Conservation (phyloP, 306 rosid genomes). For the Fragaria vesca region DNA sequence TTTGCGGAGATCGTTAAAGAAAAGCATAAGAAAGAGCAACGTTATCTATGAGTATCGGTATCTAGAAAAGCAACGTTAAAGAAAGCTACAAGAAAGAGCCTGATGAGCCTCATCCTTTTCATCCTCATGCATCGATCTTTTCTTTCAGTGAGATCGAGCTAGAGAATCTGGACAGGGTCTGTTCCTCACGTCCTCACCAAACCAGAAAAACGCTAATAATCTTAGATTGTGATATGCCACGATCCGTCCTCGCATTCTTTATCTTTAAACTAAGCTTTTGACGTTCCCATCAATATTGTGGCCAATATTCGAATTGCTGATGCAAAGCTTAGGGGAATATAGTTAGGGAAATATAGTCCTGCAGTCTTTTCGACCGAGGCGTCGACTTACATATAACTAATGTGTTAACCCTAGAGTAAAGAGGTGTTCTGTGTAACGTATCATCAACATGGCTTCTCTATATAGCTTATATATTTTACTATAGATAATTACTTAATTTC, state of each 20-base stretch:
- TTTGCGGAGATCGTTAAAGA: not conserved
- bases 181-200: constrained; percentile 36
- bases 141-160: not conserved
- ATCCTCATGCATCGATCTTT: not conserved
- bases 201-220: not conserved
- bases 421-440: no score
- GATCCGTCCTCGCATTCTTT: constrained; percentile 46
- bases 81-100: not conserved
- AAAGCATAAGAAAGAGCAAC: no score
- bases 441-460: no score
- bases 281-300: not conserved
- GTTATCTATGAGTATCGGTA: not conserved
- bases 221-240: constrained; percentile 48
- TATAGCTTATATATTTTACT: no score
- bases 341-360: not conserved
- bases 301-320: not conserved
- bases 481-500: no score
- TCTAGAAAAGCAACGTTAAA: not conserved
- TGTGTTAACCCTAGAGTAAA: no score
- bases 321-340: not conserved
- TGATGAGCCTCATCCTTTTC: not conserved
- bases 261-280: not conserved
- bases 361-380: no score
- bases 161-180: constrained; percentile 29
- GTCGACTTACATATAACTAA: no score